Conservation (phyloP, 2,329 filamentous ascomycete species). For the Raffaelea ambrosiae region DNA sequence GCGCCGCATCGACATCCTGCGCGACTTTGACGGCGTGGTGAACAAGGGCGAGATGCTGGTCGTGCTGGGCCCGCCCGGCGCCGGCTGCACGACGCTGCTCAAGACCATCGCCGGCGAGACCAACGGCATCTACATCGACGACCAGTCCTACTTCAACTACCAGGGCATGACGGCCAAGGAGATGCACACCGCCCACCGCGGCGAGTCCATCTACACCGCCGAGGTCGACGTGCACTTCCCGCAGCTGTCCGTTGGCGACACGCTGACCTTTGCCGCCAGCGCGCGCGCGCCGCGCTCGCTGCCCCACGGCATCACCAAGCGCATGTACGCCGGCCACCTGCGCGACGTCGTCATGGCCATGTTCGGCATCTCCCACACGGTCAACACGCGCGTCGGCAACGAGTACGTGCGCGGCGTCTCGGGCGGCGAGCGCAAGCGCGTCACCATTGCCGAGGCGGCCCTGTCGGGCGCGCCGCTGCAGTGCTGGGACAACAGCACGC, state of each 20-base stretch:
- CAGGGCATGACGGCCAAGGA: constrained; percentile 64
- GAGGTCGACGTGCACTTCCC: constrained; percentile 80
- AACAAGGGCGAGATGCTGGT: constrained; percentile 67
- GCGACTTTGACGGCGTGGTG: constrained; percentile 59
- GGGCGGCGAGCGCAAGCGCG: constrained; percentile 64
- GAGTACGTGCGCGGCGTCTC: constrained; percentile 68
- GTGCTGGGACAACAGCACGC: constrained; percentile 64
- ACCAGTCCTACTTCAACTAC: constrained; percentile 70
- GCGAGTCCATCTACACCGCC: constrained; percentile 80
- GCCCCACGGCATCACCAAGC: constrained; percentile 46
- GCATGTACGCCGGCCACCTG: constrained; percentile 45
- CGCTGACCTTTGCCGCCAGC: constrained; percentile 66
- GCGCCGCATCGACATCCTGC: constrained; percentile 59
- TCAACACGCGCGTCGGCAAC: constrained; percentile 66
- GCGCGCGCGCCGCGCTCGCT: constrained; percentile 57
- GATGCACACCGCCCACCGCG: constrained; percentile 71
- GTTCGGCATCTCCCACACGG: constrained; percentile 65
- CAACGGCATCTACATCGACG: constrained; percentile 66
- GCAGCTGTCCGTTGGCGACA: constrained; percentile 68
- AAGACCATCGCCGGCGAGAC: constrained; percentile 80
- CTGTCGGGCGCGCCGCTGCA: constrained; percentile 53
- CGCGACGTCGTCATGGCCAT: constrained; percentile 68
- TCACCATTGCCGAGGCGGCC: constrained; percentile 53
- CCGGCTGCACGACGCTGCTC: constrained; percentile 76
- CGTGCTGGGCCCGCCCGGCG: constrained; percentile 62